A percentile compares a stretch with the other conserved stretches of the same genome.
Conservation (phyloP, 2,329 filamentous ascomycete species). For the Ramichloridium luteum region DNA sequence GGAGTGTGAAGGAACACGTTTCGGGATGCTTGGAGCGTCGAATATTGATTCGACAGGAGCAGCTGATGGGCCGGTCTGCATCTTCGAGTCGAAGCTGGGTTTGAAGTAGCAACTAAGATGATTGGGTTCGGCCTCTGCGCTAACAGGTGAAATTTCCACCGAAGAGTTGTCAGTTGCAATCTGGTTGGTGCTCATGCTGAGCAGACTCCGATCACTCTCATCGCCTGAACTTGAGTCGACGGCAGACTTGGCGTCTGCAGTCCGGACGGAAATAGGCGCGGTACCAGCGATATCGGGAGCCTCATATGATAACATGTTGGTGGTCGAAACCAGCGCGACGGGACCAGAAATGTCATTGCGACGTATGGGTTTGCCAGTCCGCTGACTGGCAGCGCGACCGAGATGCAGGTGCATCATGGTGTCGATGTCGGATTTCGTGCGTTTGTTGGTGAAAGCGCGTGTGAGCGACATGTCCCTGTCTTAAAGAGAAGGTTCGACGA, state of each 20-base stretch:
- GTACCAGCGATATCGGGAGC: slow-evolving; percentile 60
- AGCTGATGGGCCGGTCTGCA: slow-evolving; percentile 43
- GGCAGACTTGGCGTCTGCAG: slow-evolving; percentile 24
- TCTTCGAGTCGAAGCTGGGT: slow-evolving; percentile 28
- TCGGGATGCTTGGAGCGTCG: slow-evolving; percentile 57
- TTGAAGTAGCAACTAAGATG: slow-evolving; percentile 48
- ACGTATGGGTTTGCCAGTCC: slow-evolving; percentile 35
- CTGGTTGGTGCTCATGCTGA: slow-evolving; percentile 46
- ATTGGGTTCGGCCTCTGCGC: slow-evolving; percentile 39
- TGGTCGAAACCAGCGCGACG: slow-evolving; percentile 78
- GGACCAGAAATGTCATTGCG: slow-evolving; percentile 75
- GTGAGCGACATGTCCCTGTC: slow-evolving; percentile 44
- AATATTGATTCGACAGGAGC: slow-evolving; percentile 36
- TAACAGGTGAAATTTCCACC: slow-evolving; percentile 31
- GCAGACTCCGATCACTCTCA: slow-evolving; percentile 55
- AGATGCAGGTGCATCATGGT: slow-evolving; percentile 20
- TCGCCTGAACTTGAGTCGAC: slow-evolving; percentile 48
- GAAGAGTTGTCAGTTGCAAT: slow-evolving; percentile 57
- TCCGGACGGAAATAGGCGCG: slow-evolving; percentile 17
- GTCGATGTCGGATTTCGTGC: slow-evolving; percentile 42
- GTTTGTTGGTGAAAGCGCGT: slow-evolving; percentile 61
- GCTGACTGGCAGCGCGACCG: slow-evolving; percentile 36
- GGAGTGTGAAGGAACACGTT: slow-evolving; percentile 73
- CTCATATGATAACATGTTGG: slow-evolving; percentile 92
- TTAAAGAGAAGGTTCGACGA: too few species aligned